These are phyloP conservation scores for Hortiboletus flavorubellus DNA, from an alignment of 768 basidiomycete species.

Conservation along the genomic window DNA sequence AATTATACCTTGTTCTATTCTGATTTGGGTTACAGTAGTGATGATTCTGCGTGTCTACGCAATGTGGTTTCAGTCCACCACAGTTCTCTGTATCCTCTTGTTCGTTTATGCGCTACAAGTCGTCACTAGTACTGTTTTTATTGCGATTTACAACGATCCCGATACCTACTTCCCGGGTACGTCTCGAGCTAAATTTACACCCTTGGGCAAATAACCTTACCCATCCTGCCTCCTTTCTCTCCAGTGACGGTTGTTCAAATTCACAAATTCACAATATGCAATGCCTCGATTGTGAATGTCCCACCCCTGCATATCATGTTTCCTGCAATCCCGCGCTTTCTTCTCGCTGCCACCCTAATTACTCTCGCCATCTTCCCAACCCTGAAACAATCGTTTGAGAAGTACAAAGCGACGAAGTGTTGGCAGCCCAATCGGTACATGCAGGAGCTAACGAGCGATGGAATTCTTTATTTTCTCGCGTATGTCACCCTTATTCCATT, in stretches of 20 bases:
- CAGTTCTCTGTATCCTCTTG: background rate
- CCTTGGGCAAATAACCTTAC: no score
- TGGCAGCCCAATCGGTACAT: slow-evolving; percentile 12
- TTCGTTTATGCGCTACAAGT: background rate
- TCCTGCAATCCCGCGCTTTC: background rate
- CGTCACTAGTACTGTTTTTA: background rate
- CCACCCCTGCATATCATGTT: background rate
- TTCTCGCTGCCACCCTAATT: background rate
- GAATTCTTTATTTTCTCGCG: slow-evolving; percentile 10
- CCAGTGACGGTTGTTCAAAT: background rate
- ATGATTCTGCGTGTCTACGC: slow-evolving; percentile 6
- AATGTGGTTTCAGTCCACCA: background rate
- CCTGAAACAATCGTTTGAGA: background rate
- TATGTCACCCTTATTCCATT: background rate
- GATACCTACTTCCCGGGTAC: background rate
- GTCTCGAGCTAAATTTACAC: background rate
- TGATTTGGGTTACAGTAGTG: background rate
- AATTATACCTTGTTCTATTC: background rate
- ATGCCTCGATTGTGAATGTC: background rate
- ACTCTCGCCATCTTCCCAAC: background rate
- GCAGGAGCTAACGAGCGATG: slow-evolving; percentile 1
- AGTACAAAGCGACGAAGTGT: slow-evolving; percentile 3
- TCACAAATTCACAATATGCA: background rate
- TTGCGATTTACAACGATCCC: background rate
- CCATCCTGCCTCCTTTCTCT: background rate